Conservation (phyloP, 805 yeast genomes). For the Candida andamanensis region DNA sequence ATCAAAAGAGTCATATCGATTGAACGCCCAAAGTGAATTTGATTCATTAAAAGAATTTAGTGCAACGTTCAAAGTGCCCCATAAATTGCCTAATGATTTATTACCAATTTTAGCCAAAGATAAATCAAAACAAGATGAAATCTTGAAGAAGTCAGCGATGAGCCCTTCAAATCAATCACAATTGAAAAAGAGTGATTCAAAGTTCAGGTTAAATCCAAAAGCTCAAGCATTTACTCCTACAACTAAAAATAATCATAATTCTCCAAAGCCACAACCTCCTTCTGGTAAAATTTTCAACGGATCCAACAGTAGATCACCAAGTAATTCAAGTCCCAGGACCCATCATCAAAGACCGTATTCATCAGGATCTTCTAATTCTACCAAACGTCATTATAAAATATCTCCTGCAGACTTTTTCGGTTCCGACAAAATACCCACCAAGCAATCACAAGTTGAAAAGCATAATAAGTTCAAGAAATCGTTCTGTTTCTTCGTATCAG, state of each 20-base stretch:
- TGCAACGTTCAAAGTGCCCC: constrained; percentile 72
- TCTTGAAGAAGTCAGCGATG: constrained; percentile 34
- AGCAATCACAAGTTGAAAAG: constrained; percentile 30
- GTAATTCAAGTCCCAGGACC: constrained; percentile 31
- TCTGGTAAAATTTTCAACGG: constrained; percentile 5
- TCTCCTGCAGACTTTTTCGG: constrained; percentile 41
- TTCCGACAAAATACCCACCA: constrained; percentile 32
- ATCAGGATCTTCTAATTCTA: constrained; percentile 14
- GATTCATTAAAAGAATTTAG: constrained; percentile 73
- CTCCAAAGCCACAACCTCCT: constrained; percentile 12
- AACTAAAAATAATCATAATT: constrained; percentile 16
- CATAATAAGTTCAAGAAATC: constrained; percentile 32
- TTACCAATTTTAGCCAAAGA: constrained; percentile 69
- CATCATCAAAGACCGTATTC: constrained; percentile 26
- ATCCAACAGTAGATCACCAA: constrained; percentile 12
- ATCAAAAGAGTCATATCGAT: constrained; percentile 37
- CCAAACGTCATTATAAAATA: constrained; percentile 33
- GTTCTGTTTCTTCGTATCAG: constrained; percentile 51
- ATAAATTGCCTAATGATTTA: constrained; percentile 54
- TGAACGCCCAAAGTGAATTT: constrained; percentile 56
- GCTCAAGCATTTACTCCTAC: constrained; percentile 62
- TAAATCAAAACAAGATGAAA: constrained; percentile 59
- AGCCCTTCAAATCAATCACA: constrained; percentile 2
- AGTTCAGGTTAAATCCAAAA: constrained; percentile 66
- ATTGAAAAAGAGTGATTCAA: constrained; percentile 50